These are phyloP conservation scores for Oidiodendron maius DNA, from an alignment of 495 filamentous ascomycete genomes.

Conservation along the genomic window DNA sequence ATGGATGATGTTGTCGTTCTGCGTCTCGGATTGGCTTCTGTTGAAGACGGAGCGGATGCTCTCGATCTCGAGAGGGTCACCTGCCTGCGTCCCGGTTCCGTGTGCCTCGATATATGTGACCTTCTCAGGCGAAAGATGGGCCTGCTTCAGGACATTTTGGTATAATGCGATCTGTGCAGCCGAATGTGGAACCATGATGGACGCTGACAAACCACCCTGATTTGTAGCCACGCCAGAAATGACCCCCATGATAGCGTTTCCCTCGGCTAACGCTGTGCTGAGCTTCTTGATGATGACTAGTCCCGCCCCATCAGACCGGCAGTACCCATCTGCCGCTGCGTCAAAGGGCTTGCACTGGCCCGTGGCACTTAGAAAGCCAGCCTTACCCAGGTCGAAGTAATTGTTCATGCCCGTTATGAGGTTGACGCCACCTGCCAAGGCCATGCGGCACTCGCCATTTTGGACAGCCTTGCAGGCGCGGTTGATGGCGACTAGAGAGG, in stretches of 20 bases:
- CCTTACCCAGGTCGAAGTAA: constrained; percentile 18
- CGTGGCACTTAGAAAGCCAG: constrained; percentile 23
- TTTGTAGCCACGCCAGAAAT: constrained; percentile 55
- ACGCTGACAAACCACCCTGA: constrained; percentile 49
- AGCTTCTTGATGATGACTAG: constrained; percentile 56
- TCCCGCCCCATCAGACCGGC: constrained; percentile 55
- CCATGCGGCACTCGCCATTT: constrained; percentile 3
- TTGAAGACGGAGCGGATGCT: constrained; percentile 36
- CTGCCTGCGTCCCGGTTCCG: constrained; percentile 41
- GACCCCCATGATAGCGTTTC: constrained; percentile 54
- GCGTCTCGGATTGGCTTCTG: too few species aligned
- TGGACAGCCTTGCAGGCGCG: constrained; percentile 63
- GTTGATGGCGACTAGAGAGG: constrained; percentile 60
- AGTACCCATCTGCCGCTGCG: constrained; percentile 49
- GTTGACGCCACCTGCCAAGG: constrained; percentile 11
- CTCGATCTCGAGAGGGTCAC: constrained; percentile 48
- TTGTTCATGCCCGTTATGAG: constrained; percentile 23
- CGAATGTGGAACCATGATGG: constrained; percentile 53
- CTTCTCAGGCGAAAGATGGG: constrained; percentile 31
- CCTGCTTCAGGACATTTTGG: constrained; percentile 37
- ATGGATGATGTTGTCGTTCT: constrained; percentile 33
- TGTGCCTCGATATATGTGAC: constrained; percentile 33
- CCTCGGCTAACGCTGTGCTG: constrained; percentile 45
- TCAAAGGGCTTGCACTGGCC: constrained; percentile 34
- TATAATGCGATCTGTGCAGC: constrained; percentile 46